Evolutionary conservation across 2,329 filamentous ascomycete genomes (phyloP).

Genomic region (Pseudogymnoascus destructans): DNA sequence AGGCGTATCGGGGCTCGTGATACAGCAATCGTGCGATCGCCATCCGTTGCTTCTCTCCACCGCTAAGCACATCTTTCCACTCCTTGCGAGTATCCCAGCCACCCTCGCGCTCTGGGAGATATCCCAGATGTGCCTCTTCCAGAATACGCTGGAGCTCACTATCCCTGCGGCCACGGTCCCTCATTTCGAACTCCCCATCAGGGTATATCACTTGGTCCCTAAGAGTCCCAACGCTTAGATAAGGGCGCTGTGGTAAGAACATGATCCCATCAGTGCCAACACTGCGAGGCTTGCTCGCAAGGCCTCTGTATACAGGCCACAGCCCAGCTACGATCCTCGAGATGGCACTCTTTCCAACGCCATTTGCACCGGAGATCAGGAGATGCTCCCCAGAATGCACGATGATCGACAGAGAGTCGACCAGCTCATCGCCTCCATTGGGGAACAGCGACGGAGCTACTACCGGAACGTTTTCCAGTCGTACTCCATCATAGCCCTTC

Average conservation of each 20-base stretch:
- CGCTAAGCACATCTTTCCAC: slow-evolving; percentile 96
- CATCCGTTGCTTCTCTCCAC: slow-evolving; percentile 94
- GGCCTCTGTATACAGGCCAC: slow-evolving; percentile 90
- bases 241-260: slow-evolving; percentile 91
- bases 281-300: slow-evolving; percentile 74
- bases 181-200: slow-evolving; percentile 90
- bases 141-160: slow-evolving; percentile 64
- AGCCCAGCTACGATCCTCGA: slow-evolving; percentile 77
- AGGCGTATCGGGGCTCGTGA: slow-evolving; percentile 86
- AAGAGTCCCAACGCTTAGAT: slow-evolving; percentile 81
- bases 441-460: slow-evolving; percentile 84
- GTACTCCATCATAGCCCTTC: slow-evolving; percentile 86
- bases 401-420: slow-evolving; percentile 79
- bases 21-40: slow-evolving; percentile 82
- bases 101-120: slow-evolving; percentile 81
- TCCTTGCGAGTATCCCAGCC: slow-evolving; percentile 95
- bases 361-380: slow-evolving; percentile 88
- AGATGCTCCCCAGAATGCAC: slow-evolving; percentile 86
- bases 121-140: slow-evolving; percentile 74
- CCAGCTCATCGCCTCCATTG: slow-evolving; percentile 77
- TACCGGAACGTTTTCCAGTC: slow-evolving; percentile 83
- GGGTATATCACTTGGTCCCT: slow-evolving; percentile 98
- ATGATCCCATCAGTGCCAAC: slow-evolving; percentile 86
- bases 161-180: slow-evolving; percentile 63
- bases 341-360: slow-evolving; percentile 84